Evolutionary conservation across 805 yeast genomes (phyloP).

Genomic region (Metschnikowia drakensbergensis): DNA sequence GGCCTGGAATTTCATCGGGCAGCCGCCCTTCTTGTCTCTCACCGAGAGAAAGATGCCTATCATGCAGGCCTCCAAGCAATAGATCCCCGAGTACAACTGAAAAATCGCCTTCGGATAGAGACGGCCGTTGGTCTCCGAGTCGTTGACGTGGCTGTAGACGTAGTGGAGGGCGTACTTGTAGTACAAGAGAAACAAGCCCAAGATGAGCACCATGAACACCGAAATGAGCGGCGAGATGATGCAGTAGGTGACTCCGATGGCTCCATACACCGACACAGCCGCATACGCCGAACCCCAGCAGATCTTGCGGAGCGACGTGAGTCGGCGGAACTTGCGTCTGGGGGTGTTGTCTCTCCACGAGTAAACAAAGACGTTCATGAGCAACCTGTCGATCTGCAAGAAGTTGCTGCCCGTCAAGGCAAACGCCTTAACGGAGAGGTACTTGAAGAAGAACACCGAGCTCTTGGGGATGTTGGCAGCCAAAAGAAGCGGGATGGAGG

Average conservation of each 20-base stretch:
- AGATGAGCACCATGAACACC: constrained; percentile 54
- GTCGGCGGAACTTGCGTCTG: constrained; percentile 46
- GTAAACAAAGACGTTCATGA: constrained; percentile 34
- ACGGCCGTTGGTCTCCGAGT: constrained; percentile 64
- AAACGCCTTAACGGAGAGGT: constrained; percentile 68
- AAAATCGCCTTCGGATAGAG: constrained; percentile 71
- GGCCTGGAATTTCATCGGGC: constrained; percentile 46
- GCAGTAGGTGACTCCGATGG: constrained; percentile 75
- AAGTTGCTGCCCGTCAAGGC: constrained; percentile 72
- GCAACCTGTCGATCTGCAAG: constrained; percentile 53
- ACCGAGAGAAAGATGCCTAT: constrained; percentile 72
- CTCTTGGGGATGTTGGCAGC: constrained; percentile 83
- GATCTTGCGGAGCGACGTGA: constrained; percentile 43
- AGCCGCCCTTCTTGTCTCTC: constrained; percentile 43
- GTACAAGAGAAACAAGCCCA: constrained; percentile 53
- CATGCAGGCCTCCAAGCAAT: constrained; percentile 74
- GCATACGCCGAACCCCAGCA: constrained; percentile 83
- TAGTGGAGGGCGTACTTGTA: constrained; percentile 66
- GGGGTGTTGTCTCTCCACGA: constrained; percentile 54
- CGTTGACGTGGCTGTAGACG: constrained; percentile 48
- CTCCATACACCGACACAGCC: constrained; percentile 67
- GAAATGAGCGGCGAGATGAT: constrained; percentile 77
- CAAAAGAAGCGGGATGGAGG: constrained; percentile 63
- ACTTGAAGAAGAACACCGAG: constrained; percentile 80
- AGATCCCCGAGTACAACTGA: constrained; percentile 76